Base-by-base conservation (phyloP, 2,329 filamentous ascomycete genomes). In the Fusarium torulosum region DNA sequence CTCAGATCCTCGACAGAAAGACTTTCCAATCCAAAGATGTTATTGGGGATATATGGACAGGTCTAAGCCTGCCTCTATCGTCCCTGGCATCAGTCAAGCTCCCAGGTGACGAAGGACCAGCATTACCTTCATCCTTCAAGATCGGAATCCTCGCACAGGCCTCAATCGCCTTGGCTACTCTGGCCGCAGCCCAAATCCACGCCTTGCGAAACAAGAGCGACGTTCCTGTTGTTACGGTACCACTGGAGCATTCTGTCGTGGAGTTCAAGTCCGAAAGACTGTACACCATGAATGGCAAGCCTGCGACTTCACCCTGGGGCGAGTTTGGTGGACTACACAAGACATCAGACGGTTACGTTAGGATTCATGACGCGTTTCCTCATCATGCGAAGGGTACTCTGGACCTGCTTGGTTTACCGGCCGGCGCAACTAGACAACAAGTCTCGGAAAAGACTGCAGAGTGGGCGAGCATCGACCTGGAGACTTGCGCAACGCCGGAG, bases 231-330 rank as follows among this genome's bases (percentile, higher is more conserved):
- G 80, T 86, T 3, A 78, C 69, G 2, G 81, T 87, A 1, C 76
- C 80, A 2, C 75, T 79, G 0, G 74, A 79, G 21, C 83, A 86
- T 63, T 84, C 85, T 1, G 74, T 77, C 8, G 71, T 82, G 5
- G 86, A 88, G 62, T 88, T 86, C 75, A 81, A 81, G 21, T 86
- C 84, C 0, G 85, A 87, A 62, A 74, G 80, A 2, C 73, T 87
- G 2, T 85, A 85, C 56, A 74, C 73, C 0, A 71, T 88, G 5
- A 72, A 81, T 23, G 79, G 77, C 4, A 72, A 76, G n/a, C 71
- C 76, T 2, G 29, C 75, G 0, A 68, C 74, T 0, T 74, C 78
- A 0, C 51, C 75, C 0, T 83, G 79, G 75, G 81, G 80, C 1
- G 74, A 78, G 0, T 79, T 88, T 4, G 84, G 85, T 3, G 86